A percentile compares a stretch with the other conserved stretches of the same genome.
Evolutionary conservation across 179 eudicot genomes (phyloP).

Genomic region (Silene noctiflora): DNA sequence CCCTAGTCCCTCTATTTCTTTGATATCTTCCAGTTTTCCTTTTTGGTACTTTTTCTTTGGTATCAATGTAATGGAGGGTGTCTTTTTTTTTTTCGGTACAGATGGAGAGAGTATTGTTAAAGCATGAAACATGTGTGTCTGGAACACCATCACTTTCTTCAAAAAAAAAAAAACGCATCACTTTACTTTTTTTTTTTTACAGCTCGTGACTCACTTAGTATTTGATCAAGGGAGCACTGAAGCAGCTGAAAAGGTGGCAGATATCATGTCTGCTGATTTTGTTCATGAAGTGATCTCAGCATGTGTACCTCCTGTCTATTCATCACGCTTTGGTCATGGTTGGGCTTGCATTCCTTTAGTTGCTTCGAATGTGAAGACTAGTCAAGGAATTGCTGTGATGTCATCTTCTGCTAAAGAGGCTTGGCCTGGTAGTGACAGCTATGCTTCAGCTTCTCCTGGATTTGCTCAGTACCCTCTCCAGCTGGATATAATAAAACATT

Average conservation of each 20-base stretch:
- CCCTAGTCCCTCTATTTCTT: too few relatives aligned
- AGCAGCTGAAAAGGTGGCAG: conserved; percentile 97
- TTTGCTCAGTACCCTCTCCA: conserved; percentile 81
- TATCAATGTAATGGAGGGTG: neutral
- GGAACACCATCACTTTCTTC: neutral
- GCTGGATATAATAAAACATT: conserved; percentile 87
- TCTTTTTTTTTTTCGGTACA: neutral
- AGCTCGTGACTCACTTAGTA: conserved; percentile 96
- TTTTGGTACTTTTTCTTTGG: too few relatives aligned
- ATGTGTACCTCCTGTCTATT: conserved; percentile 96
- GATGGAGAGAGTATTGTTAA: neutral
- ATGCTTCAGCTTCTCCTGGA: conserved; percentile 58
- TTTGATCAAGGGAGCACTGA: conserved; percentile 96
- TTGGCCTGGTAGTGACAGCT: conserved; percentile 49
- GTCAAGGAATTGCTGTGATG: conserved; percentile 38
- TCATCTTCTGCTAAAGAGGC: conserved; percentile 65
- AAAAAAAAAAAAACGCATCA: neutral
- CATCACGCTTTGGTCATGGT: conserved; percentile 91
- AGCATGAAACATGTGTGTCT: neutral
- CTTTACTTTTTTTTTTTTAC: conserved; percentile 30
- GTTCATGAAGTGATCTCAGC: conserved; percentile 98
- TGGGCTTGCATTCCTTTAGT: conserved; percentile 97
- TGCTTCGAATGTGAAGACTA: conserved; percentile 50
- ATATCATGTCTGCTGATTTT: conserved; percentile 94
- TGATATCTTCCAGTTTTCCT: too few relatives aligned